phyloP scores from a whole-genome alignment of 116 monocot species.

The Zostera marina region DNA sequence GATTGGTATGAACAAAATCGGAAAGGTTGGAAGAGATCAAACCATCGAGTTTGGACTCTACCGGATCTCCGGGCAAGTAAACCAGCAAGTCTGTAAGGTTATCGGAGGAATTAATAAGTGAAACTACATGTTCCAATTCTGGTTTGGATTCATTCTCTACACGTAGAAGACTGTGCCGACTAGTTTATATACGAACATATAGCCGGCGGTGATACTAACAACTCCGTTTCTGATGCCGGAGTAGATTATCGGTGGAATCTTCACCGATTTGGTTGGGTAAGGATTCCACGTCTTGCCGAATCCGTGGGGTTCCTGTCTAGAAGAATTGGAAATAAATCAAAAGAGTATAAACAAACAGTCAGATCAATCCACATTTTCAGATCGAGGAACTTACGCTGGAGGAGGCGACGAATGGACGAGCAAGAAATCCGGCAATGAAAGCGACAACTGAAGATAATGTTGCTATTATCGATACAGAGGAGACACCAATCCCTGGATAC shows the following conservation, averaged over 20 bases:
- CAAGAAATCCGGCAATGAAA: constrained; percentile 14
- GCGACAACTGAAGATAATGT: constrained; percentile 18
- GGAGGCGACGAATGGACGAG: constrained; percentile 15
- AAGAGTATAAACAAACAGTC: not conserved
- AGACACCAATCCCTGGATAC: constrained; percentile 17
- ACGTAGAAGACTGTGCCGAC: constrained; percentile 12
- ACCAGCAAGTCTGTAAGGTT: constrained; percentile 2
- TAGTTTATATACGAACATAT: constrained; percentile 10
- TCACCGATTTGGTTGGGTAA: constrained; percentile 24
- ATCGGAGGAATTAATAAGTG: constrained; percentile 12
- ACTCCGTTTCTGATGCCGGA: constrained; percentile 52
- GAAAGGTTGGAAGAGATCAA: constrained; percentile 8
- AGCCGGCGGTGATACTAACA: constrained; percentile 22
- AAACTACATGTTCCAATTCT: constrained; percentile 10
- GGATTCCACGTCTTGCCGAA: constrained; percentile 34
- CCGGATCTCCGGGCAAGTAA: constrained; percentile 8
- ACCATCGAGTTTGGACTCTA: not conserved
- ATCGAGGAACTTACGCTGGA: constrained; percentile 12
- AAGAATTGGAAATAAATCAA: constrained; percentile 4
- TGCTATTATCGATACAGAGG: constrained; percentile 21
- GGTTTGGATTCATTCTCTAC: constrained; percentile 15
- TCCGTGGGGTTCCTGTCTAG: constrained; percentile 45
- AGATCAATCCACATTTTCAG: too few relatives aligned
- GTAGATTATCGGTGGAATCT: constrained; percentile 22
- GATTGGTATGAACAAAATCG: not conserved